Percentiles rank a stretch among this genome's conserved stretches.
Evolutionary conservation across 345 rosid genomes (phyloP).

Genomic region (Aquilaria yunnanensis): DNA sequence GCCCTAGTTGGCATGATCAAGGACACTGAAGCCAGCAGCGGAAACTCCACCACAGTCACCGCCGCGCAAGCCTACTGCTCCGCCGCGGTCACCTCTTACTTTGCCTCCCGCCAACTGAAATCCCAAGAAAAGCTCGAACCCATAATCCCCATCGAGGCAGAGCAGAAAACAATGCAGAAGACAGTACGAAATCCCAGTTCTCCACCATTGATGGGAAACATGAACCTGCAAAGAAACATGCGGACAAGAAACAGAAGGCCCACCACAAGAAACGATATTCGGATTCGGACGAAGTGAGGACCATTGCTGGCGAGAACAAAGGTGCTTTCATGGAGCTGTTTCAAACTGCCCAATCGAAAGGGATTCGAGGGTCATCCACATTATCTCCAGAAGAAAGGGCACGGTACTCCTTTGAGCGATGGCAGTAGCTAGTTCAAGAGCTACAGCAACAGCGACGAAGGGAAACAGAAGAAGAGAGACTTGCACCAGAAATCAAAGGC

Average conservation of each 20-base stretch:
- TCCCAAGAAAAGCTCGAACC: conserved; percentile 27
- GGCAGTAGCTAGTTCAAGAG: conserved; percentile 19
- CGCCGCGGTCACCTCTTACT: conserved; percentile 63
- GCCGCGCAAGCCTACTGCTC: conserved; percentile 28
- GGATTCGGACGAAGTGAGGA: conserved; percentile 41
- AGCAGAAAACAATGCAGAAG: conserved; percentile 58
- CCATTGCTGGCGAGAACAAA: conserved; percentile 85
- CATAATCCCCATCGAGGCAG: conserved; percentile 39
- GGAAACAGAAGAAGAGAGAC: conserved; percentile 22
- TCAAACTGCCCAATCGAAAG: conserved; percentile 36
- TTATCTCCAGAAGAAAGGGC: conserved; percentile 20
- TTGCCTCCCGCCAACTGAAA: conserved; percentile 67
- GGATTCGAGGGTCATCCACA: conserved; percentile 19
- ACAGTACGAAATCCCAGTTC: conserved; percentile 35
- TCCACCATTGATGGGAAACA: conserved; percentile 5
- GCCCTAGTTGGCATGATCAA: neutral
- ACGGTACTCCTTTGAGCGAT: conserved; percentile 17
- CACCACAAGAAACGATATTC: conserved; percentile 27
- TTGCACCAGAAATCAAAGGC: conserved; percentile 20
- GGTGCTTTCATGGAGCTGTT: conserved; percentile 82
- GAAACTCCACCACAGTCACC: conserved; percentile 40
- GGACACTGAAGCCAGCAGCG: conserved; percentile 16
- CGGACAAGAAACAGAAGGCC: conserved; percentile 18
- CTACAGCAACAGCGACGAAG: conserved; percentile 41
- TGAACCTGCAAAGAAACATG: conserved; percentile 12